Evolutionary conservation across 768 basidiomycete genomes (phyloP), one percentile per base, ranked within the genome.

Genomic region (Hygrocybe coccinea): DNA sequence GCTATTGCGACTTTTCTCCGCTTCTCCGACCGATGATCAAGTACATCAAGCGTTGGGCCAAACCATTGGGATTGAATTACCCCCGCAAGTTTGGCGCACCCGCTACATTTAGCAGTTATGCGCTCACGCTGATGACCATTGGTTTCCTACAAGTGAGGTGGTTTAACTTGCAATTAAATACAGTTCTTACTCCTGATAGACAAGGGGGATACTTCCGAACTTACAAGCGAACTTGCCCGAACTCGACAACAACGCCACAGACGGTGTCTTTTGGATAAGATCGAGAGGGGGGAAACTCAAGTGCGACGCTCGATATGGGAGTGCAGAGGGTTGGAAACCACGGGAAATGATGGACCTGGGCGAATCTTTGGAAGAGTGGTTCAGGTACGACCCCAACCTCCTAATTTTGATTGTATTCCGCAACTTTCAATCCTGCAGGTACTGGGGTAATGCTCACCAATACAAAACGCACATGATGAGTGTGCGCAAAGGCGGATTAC

Each of bases 41-140:
- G 45, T 65, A 71, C 34, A 71, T 87, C 65, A 86, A 87, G 65
- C 57, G 64, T 15, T 88, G 86, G 85, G 83, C 85, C 10, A 77
- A 76, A 52, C 72, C 76, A 22, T 69, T 76, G 4, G 77, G 71
- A 0, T 65, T 85, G 43, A 86, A 86, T 62, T 64, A 66, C 15
- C 77, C 84, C 0, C 64, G 71, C 15, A 60, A 22, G 8, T 37
- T 6, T 5, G 58, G 55, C 34, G 59, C 59, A 2, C 59, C 68
- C 1, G 50, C 60, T 3, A 77, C 77, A 2, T 84, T 86, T 62
- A 85, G 80, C 57, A 86, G 83, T 58, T 87, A 86, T 65, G 74
- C 83, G 1, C 64, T 84, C 21, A 70, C 76, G 9, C 63, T 87
- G 60, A 85, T 87, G 84, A 78, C 79, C 0, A 75, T 87, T 37